These are phyloP conservation scores for Sungouiella thailandica DNA, from an alignment of 805 yeast species.

Conservation along the genomic window DNA sequence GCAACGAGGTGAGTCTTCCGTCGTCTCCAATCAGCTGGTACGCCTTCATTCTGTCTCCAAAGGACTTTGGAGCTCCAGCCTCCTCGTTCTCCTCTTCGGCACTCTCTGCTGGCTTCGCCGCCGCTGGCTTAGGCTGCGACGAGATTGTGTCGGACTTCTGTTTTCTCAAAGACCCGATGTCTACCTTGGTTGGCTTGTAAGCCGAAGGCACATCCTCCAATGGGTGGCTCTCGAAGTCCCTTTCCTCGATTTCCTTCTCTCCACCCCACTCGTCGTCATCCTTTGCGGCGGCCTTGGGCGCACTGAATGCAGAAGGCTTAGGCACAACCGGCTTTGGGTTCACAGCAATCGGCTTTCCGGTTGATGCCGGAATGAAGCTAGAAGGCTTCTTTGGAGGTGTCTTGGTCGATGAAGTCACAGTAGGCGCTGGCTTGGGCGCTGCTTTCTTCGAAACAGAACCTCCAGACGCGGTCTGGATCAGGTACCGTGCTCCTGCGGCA, in stretches of 20 bases:
- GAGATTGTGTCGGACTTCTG: constrained; percentile 43
- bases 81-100: constrained; percentile 17
- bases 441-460: constrained; percentile 9
- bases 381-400: constrained; percentile 14
- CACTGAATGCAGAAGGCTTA: constrained; percentile 16
- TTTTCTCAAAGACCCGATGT: constrained; percentile 49
- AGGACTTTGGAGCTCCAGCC: constrained; percentile 47
- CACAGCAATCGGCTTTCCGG: constrained; percentile 35
- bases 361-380: constrained; percentile 29
- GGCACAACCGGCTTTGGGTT: constrained; percentile 8
- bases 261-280: constrained; percentile 70
- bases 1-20: constrained; percentile 56
- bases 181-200: constrained; percentile 63
- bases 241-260: constrained; percentile 51
- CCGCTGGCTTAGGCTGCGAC: constrained; percentile 33
- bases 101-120: constrained; percentile 5
- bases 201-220: constrained; percentile 53
- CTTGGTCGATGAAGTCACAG: constrained; percentile 13
- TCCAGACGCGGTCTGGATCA: constrained; percentile 9
- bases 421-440: constrained; percentile 4
- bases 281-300: constrained; percentile 5
- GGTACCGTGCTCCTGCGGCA: constrained; percentile 94
- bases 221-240: constrained; percentile 49
- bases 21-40: constrained; percentile 31
- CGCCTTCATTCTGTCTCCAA: constrained; percentile 41